Percentiles rank a stretch among this genome's conserved stretches.
Evolutionary conservation across 352 stramenopile genomes (phyloP).

Genomic region (Phytopythium cucurbitacearum): DNA sequence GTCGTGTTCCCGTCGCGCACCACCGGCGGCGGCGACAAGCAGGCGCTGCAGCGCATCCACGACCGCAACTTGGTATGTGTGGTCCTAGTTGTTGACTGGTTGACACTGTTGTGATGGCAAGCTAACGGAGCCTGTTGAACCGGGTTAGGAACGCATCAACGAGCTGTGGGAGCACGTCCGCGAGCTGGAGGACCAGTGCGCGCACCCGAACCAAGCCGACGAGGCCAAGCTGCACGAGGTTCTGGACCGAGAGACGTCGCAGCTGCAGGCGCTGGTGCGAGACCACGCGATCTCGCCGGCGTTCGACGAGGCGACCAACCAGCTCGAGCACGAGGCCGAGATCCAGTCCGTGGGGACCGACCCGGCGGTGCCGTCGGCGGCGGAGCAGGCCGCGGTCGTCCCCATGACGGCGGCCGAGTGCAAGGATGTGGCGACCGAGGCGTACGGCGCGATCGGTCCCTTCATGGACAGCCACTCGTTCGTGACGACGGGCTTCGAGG

Average conservation of each 20-base stretch:
- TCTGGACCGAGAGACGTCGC: conserved; percentile 1
- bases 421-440: conserved; percentile 23
- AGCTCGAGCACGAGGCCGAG: neutral
- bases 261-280: conserved; percentile 1
- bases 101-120: too few relatives aligned
- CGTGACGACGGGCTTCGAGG: conserved; percentile 9
- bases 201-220: neutral
- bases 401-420: conserved; percentile 37
- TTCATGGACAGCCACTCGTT: conserved; percentile 18
- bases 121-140: neutral
- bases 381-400: conserved; percentile 3
- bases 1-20: conserved; percentile 5
- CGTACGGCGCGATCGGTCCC: conserved; percentile 33
- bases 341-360: neutral
- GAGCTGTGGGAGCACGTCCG: conserved; percentile 4
- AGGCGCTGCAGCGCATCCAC: conserved; percentile 4
- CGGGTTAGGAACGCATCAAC: neutral
- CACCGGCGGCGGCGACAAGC: conserved; percentile 1
- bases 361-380: neutral
- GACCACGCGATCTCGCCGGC: conserved; percentile 5
- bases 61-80: conserved; percentile 7
- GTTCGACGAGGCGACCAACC: conserved; percentile 3
- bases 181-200: conserved; percentile 2
- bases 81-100: too few relatives aligned
- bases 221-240: neutral